Base-by-base conservation (phyloP, 768 basidiomycete genomes). In the Chlorophyllum brunneum region DNA sequence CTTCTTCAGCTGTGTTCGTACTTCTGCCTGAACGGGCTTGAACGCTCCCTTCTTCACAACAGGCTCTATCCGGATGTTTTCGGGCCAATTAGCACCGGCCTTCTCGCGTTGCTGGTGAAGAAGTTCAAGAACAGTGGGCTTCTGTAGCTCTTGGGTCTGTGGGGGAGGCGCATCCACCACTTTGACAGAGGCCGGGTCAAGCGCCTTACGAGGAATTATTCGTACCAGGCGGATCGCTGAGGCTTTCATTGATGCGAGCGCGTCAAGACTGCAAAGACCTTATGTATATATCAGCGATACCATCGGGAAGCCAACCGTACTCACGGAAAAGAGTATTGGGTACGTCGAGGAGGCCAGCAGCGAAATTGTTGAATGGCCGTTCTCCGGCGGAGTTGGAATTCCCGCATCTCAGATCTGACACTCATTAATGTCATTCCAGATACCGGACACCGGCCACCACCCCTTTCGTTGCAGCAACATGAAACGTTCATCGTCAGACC, bases 31-130 rank as follows among this genome's bases (percentile, higher is more conserved):
- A 15, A 76, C 73, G 34, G 59, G 63, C 47, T 66, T 68, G 43
- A 74, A 71, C 15, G 58, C 65, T 33, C 67, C 64, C 58, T 69
- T 74, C 62, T 71, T 75, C 24, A 76, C 60, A 40, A 70, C 67
- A 9, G 69, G 72, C 56, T 78, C 76, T 36, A 78, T 65, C 26
- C 75, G 67, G 44, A 78, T 67, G 59, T 78, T 78, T n/a, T 57
- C 48, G 5, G 76, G 76, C 75, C 75, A 78, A 0, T 53, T 42
- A 3, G 63, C 57, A 6, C 70, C 73, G 24, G 70, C 66, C 15
- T 57, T 54, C 39, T 66, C 61, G 51, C 67, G 69, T 40, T 68
- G 67, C 56, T 66, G 57, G 54, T 67, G 58, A 10, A 78, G 66
- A 5, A 66, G 46, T 37, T 72, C 68, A 20, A 76, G 68, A 10